Conservation (phyloP, 1,284 basidiomycete genomes). For the Ceratobasidium sp. region DNA sequence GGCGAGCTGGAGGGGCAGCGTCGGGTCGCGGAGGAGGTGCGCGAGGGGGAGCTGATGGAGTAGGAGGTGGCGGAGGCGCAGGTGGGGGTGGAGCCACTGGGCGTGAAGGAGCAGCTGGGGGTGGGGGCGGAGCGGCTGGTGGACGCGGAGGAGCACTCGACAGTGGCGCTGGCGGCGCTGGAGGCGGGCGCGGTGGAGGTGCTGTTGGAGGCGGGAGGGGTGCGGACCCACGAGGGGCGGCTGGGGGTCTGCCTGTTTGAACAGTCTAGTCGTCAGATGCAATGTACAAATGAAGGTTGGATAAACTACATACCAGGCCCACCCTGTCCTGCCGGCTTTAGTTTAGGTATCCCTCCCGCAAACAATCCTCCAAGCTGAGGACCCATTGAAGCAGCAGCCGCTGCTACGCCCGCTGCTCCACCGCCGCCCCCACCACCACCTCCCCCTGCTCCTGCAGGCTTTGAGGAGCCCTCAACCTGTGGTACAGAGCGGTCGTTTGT, state of each 20-base stretch:
- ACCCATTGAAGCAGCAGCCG: conserved; percentile 60
- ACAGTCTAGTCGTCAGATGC: conserved; percentile 35
- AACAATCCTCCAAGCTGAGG: conserved; percentile 88
- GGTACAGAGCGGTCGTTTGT: conserved; percentile 87
- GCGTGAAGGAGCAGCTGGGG: conserved; percentile 52
- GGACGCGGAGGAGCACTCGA: conserved; percentile 44
- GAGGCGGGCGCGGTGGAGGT: conserved; percentile 42
- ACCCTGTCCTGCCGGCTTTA: conserved; percentile 77
- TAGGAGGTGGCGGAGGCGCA: conserved; percentile 48
- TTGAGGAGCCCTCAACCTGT: conserved; percentile 59
- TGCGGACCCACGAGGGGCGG: conserved; percentile 65
- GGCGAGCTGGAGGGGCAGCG: conserved; percentile 68
- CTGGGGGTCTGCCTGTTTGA: conserved; percentile 69
- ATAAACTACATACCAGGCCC: conserved; percentile 61
- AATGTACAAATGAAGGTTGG: conserved; percentile 37
- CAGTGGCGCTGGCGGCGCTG: conserved; percentile 43
- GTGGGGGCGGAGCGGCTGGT: conserved; percentile 47
- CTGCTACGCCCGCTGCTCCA: conserved; percentile 48
- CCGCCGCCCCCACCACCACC: conserved; percentile 58
- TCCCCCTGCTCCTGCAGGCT: conserved; percentile 55
- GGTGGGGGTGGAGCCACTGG: conserved; percentile 54
- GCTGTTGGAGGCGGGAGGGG: conserved; percentile 45
- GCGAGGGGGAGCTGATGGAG: conserved; percentile 49
- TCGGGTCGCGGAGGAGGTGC: conserved; percentile 59
- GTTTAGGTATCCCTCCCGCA: conserved; percentile 89